These are phyloP conservation scores for Penicillium concentricum DNA, from an alignment of 2,329 filamentous ascomycete genomes.

Conservation along the genomic window DNA sequence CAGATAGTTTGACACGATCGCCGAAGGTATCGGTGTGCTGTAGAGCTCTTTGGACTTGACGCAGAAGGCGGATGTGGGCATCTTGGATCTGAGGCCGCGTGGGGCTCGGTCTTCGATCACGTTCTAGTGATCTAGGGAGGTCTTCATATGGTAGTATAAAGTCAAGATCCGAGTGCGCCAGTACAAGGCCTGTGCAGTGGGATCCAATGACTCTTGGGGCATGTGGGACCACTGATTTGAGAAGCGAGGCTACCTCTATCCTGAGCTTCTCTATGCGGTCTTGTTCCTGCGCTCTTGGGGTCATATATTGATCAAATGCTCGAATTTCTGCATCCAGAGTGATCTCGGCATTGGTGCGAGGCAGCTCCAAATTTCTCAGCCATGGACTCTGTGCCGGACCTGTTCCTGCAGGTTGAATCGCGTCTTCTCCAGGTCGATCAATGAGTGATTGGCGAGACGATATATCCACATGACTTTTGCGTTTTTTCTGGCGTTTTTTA, in stretches of 20 bases:
- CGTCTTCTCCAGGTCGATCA: background rate
- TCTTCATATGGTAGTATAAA: constrained; percentile 40
- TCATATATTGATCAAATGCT: constrained; percentile 47
- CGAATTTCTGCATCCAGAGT: constrained; percentile 48
- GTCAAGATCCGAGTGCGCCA: constrained; percentile 57
- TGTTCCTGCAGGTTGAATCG: constrained; percentile 15
- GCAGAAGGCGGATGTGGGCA: constrained; percentile 24
- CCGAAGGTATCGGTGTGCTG: constrained; percentile 21
- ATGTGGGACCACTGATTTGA: constrained; percentile 29
- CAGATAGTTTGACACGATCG: constrained; percentile 16
- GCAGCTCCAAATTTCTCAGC: constrained; percentile 24
- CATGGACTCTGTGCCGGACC: constrained; percentile 32
- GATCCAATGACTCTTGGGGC: constrained; percentile 54
- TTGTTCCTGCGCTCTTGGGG: constrained; percentile 45
- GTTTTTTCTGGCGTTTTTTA: constrained; percentile 8
- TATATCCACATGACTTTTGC: background rate
- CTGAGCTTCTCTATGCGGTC: constrained; percentile 27
- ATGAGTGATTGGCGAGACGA: background rate
- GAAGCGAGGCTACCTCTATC: constrained; percentile 27
- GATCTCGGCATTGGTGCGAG: constrained; percentile 25
- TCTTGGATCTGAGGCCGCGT: constrained; percentile 33
- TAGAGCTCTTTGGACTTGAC: constrained; percentile 24
- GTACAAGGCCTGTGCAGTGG: constrained; percentile 51
- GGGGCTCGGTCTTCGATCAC: constrained; percentile 33
- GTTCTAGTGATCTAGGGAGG: constrained; percentile 20